Evolutionary conservation across 306 rosid genomes (phyloP).

Genomic region (Herpetospermum pedunculosum): DNA sequence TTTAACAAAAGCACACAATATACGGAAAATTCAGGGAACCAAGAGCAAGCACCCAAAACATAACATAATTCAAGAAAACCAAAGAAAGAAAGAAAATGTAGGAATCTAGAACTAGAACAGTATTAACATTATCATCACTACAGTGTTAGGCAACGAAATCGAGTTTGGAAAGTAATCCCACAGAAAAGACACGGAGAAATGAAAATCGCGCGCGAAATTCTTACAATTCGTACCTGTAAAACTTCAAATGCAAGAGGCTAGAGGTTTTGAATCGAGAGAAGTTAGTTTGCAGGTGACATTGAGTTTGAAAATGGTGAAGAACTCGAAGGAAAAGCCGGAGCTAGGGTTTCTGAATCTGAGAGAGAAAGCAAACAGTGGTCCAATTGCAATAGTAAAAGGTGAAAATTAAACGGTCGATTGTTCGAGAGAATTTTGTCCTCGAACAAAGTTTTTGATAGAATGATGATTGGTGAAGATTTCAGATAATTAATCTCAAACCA

Average conservation of each 20-base stretch:
- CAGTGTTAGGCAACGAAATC: background rate
- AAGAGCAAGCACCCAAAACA: background rate
- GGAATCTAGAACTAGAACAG: background rate
- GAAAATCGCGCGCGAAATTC: background rate
- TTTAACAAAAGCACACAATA: background rate
- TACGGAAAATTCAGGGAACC: background rate
- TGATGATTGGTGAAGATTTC: background rate
- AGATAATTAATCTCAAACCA: background rate
- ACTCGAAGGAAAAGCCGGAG: background rate
- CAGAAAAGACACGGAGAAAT: background rate
- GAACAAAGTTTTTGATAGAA: background rate
- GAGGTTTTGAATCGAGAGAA: background rate
- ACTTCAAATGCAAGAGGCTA: background rate
- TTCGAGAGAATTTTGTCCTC: background rate
- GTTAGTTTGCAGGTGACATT: background rate
- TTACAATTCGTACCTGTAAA: background rate
- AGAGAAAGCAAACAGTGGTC: background rate
- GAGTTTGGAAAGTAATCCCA: background rate
- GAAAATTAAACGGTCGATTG: background rate
- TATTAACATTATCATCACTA: background rate
- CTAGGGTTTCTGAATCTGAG: background rate
- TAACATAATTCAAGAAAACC: too few species aligned
- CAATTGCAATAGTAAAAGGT: background rate
- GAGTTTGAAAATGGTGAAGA: background rate
- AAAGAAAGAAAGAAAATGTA: background rate